Evolutionary conservation across 331 rosid species (phyloP).

Genomic region (Dryas integrifolia): DNA sequence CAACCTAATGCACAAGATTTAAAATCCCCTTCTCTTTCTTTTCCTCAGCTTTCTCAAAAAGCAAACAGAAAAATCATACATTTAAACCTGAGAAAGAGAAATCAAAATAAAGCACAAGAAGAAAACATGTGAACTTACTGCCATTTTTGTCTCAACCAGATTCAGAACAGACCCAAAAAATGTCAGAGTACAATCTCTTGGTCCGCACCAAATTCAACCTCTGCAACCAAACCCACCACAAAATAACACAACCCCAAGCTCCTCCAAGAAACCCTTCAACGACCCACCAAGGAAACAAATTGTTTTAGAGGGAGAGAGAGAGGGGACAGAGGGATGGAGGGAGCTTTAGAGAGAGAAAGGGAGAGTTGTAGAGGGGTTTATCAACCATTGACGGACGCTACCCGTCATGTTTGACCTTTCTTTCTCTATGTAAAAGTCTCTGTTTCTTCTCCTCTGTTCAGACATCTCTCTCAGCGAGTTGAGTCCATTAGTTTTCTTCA

Average conservation of each 20-base stretch:
- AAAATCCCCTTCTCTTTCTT: neutral
- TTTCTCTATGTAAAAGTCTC: slow-evolving; percentile 33
- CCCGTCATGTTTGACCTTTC: slow-evolving; percentile 77
- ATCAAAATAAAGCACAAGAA: slow-evolving; percentile 5
- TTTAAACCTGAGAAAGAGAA: slow-evolving; percentile 9
- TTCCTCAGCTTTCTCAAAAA: slow-evolving; percentile 19
- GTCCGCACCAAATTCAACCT: slow-evolving; percentile 19
- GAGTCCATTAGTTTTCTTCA: neutral
- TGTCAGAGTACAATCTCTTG: slow-evolving; percentile 23
- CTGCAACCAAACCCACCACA: slow-evolving; percentile 27
- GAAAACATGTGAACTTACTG: slow-evolving; percentile 44
- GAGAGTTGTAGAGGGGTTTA: slow-evolving; percentile 41
- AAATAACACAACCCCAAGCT: slow-evolving; percentile 26
- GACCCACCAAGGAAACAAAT: slow-evolving; percentile 23
- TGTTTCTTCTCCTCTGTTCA: slow-evolving; percentile 32
- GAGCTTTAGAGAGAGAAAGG: slow-evolving; percentile 10
- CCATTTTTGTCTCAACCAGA: slow-evolving; percentile 56
- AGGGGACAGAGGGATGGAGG: slow-evolving; percentile 19
- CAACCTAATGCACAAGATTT: slow-evolving; percentile 4
- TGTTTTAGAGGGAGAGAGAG: slow-evolving; percentile 22
- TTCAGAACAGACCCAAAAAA: slow-evolving; percentile 30
- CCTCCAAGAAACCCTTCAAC: slow-evolving; percentile 31
- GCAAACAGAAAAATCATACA: slow-evolving; percentile 22
- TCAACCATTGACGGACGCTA: slow-evolving; percentile 77
- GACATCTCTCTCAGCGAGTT: slow-evolving; percentile 13